Conservation (phyloP, 2,329 filamentous ascomycete species). For the Cladophialophora exuberans region DNA sequence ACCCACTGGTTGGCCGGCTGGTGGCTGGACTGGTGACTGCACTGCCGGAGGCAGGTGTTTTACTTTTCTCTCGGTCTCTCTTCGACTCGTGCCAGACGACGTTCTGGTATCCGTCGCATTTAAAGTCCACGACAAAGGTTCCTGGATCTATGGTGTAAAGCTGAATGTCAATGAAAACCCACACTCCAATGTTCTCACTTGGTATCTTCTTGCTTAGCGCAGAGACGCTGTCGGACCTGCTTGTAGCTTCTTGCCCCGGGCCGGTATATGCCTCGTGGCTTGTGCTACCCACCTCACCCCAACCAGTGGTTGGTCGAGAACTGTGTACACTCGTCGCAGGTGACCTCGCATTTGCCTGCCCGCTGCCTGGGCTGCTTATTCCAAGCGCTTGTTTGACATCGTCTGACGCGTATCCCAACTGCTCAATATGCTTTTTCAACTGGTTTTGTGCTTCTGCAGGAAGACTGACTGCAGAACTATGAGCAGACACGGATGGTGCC, state of each 20-base stretch:
- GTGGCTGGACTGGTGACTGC: constrained; percentile 47
- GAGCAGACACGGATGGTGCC: constrained; percentile 53
- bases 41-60: constrained; percentile 38
- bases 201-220: constrained; percentile 30
- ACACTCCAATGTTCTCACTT: constrained; percentile 61
- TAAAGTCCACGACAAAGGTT: constrained; percentile 97
- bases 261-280: constrained; percentile 35
- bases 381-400: constrained; percentile 32
- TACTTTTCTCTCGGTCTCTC: constrained; percentile 41
- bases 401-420: constrained; percentile 32
- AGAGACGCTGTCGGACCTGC: constrained; percentile 29
- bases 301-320: constrained; percentile 24
- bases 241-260: constrained; percentile 26
- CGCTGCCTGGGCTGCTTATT: constrained; percentile 23
- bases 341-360: constrained; percentile 17
- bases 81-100: constrained; percentile 55
- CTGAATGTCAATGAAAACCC: constrained; percentile 93
- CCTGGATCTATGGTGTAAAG: constrained; percentile 91
- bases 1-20: constrained; percentile 50
- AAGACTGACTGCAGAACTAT: constrained; percentile 45
- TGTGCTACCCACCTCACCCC: constrained; percentile 19
- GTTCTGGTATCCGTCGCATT: constrained; percentile 96
- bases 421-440: constrained; percentile 35
- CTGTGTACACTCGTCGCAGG: constrained; percentile 21
- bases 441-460: constrained; percentile 36